Evolutionary conservation across 805 yeast genomes (phyloP).

Genomic region (Hanseniaspora meyeri): DNA sequence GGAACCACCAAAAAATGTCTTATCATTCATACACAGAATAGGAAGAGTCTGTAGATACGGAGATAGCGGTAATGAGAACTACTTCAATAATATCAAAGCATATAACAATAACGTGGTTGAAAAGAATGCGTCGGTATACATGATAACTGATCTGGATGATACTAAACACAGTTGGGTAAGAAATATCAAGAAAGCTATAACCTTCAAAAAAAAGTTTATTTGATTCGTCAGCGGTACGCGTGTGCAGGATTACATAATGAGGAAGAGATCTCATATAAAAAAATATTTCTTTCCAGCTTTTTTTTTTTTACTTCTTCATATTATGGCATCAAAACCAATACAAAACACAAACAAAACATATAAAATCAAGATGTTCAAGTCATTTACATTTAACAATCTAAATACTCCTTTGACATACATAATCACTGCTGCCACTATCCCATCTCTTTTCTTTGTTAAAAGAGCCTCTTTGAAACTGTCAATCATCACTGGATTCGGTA

Average conservation of each 20-base stretch:
- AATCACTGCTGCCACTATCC: background rate
- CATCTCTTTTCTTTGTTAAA: background rate
- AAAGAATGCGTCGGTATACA: constrained; percentile 73
- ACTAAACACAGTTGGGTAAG: constrained; percentile 65
- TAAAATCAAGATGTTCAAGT: background rate
- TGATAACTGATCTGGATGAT: constrained; percentile 48
- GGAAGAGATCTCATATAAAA: no score
- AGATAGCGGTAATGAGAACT: constrained; percentile 4
- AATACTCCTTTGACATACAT: constrained; percentile 9
- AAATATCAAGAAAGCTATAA: constrained; percentile 59
- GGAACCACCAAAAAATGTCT: constrained; percentile 75
- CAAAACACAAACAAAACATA: no score
- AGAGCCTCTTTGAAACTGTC: constrained; percentile 1
- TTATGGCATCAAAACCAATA: background rate
- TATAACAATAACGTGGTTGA: constrained; percentile 36
- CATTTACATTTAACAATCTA: background rate
- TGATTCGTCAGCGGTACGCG: background rate
- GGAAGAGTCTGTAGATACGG: constrained; percentile 77
- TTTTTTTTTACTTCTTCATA: background rate
- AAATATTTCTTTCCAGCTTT: no score
- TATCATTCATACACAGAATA: constrained; percentile 78
- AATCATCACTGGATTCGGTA: constrained; percentile 3
- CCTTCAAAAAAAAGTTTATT: constrained; percentile 21
- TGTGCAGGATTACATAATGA: background rate
- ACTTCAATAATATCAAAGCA: background rate